Percentiles rank a stretch among this genome's conserved stretches.
Evolutionary conservation across 208 protist genomes (phyloP).

Genomic region (Acanthamoeba lenticulata): DNA sequence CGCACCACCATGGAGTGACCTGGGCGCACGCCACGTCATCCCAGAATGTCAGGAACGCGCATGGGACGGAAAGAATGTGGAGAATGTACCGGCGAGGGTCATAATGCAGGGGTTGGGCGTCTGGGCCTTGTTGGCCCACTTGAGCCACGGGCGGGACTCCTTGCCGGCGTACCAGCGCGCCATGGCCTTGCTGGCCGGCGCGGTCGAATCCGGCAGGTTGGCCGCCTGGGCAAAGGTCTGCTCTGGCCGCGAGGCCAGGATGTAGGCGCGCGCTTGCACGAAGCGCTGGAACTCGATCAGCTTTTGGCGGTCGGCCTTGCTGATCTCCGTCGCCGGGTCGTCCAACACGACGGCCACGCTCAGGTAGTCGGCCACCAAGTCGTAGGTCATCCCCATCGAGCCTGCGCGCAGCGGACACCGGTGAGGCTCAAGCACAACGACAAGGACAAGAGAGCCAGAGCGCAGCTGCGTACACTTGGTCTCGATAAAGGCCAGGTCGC

Average conservation of each 20-base stretch:
- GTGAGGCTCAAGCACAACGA: not conserved
- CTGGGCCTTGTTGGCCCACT: slow-evolving; percentile 78
- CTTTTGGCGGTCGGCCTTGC: not conserved
- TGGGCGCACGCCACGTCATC: not conserved
- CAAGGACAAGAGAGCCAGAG: not conserved
- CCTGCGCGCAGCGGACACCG: not conserved
- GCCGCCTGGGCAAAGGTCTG: slow-evolving; percentile 76
- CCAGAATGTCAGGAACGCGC: not conserved
- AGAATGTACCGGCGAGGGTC: slow-evolving; percentile 64
- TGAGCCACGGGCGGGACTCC: slow-evolving; percentile 71
- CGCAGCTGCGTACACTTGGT: slow-evolving; percentile 57
- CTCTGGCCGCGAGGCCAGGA: slow-evolving; percentile 48
- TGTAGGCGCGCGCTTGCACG: slow-evolving; percentile 59
- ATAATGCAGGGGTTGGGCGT: slow-evolving; percentile 57
- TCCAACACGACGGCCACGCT: not conserved
- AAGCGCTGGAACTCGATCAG: slow-evolving; percentile 66
- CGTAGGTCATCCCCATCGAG: slow-evolving; percentile 69
- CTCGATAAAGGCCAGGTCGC: slow-evolving; percentile 72
- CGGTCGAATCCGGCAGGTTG: slow-evolving; percentile 73
- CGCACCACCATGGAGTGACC: slow-evolving; percentile 10
- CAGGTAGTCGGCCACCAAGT: slow-evolving; percentile 76
- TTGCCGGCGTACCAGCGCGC: slow-evolving; percentile 21
- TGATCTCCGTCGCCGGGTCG: not conserved
- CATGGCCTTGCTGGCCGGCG: slow-evolving; percentile 19
- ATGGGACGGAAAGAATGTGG: not conserved